phyloP scores from a whole-genome alignment of 2,329 filamentous ascomycete species.

The Aspergillus sp. region DNA sequence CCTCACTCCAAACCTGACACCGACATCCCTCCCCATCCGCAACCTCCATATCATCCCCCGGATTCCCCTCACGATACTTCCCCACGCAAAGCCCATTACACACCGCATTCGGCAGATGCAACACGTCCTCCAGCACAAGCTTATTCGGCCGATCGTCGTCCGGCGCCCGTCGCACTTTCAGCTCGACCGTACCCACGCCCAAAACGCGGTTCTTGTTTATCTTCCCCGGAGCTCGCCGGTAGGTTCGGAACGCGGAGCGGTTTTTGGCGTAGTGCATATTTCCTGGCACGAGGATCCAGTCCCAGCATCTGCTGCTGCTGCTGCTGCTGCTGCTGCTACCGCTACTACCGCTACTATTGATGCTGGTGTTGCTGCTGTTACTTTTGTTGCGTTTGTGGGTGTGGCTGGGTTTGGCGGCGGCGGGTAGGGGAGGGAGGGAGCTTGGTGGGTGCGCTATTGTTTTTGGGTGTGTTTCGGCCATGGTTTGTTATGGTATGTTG shows the following conservation, averaged over 20 bases:
- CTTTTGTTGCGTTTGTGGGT: not conserved
- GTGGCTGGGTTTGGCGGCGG: not conserved
- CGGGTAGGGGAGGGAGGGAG: no score
- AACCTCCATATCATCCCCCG: not conserved
- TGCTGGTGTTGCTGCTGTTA: not conserved
- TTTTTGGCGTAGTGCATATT: conserved; percentile 25
- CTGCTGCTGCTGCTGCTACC: not conserved
- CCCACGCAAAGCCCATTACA: conserved; percentile 22
- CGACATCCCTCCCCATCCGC: conserved; percentile 1
- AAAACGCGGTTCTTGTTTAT: conserved; percentile 17
- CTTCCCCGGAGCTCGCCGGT: conserved; percentile 21
- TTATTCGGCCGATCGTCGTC: conserved; percentile 13
- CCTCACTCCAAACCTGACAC: not conserved
- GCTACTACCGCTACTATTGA: not conserved
- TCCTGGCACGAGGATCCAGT: conserved; percentile 19
- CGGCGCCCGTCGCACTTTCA: conserved; percentile 16
- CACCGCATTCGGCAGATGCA: conserved; percentile 21
- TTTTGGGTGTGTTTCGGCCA: no score
- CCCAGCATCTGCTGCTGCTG: conserved; percentile 17
- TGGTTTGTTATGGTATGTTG: no score
- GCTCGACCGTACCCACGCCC: conserved; percentile 19
- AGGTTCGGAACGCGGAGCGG: conserved; percentile 20
- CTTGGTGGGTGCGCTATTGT: no score
- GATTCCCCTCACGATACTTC: conserved; percentile 10
- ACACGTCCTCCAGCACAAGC: conserved; percentile 18